Conservation (phyloP, 495 filamentous ascomycete species). For the Copromyces sp. region DNA sequence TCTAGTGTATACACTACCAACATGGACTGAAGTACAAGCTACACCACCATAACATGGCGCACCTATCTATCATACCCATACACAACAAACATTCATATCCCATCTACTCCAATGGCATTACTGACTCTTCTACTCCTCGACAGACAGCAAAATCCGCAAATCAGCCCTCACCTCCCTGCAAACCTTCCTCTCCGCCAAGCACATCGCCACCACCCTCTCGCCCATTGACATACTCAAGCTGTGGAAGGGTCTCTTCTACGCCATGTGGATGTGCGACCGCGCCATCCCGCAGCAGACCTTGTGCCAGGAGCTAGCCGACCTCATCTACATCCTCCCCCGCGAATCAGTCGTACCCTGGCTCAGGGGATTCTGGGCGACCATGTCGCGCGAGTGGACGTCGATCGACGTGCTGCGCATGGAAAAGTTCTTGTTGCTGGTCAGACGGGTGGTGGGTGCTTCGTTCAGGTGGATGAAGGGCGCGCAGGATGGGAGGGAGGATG, state of each 20-base stretch:
- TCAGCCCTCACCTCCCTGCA: conserved; percentile 69
- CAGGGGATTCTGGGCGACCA: conserved; percentile 80
- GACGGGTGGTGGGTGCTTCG: conserved; percentile 59
- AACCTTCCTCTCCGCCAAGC: conserved; percentile 61
- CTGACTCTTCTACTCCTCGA: not conserved
- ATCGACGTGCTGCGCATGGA: conserved; percentile 85
- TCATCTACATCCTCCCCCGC: conserved; percentile 54
- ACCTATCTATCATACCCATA: no score
- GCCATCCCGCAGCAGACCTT: conserved; percentile 80
- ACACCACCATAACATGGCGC: not conserved
- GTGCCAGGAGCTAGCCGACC: conserved; percentile 61
- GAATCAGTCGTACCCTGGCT: conserved; percentile 54
- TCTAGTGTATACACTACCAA: not conserved
- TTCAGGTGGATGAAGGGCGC: conserved; percentile 45
- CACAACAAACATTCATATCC: no score
- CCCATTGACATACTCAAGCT: conserved; percentile 78
- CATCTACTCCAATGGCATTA: no score
- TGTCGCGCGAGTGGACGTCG: conserved; percentile 66
- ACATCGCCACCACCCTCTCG: conserved; percentile 41
- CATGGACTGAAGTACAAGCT: not conserved
- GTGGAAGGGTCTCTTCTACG: conserved; percentile 96
- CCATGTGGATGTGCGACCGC: conserved; percentile 91
- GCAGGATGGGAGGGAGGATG: conserved; percentile 43
- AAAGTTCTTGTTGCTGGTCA: conserved; percentile 82
- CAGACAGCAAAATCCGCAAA: conserved; percentile 75